phyloP scores from a whole-genome alignment of 345 rosid species.

The Draba incana region DNA sequence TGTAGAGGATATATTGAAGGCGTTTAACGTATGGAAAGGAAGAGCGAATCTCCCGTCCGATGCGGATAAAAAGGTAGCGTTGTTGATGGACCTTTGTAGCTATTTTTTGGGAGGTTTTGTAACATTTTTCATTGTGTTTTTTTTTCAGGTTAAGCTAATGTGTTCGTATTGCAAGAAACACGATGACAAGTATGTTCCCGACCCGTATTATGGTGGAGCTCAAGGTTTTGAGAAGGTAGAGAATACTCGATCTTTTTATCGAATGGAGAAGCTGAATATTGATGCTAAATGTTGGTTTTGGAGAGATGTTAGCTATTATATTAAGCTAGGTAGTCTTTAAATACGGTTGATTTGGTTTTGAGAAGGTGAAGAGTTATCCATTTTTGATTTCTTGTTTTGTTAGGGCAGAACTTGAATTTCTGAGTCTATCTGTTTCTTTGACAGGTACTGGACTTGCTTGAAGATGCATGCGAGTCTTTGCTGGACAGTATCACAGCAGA shows the following conservation, averaged over 20 bases:
- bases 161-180: slow-evolving; percentile 94
- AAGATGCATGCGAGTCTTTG: slow-evolving; percentile 91
- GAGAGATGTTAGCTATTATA: not conserved
- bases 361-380: no score
- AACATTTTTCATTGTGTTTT: not conserved
- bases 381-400: not conserved
- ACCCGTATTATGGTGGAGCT: slow-evolving; percentile 91
- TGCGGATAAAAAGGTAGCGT: slow-evolving; percentile 71
- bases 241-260: not conserved
- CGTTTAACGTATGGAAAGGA: slow-evolving; percentile 77
- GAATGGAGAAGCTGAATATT: not conserved
- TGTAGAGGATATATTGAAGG: slow-evolving; percentile 75
- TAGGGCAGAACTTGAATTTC: not conserved
- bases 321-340: not conserved
- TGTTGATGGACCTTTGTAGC: not conserved
- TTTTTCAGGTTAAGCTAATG: slow-evolving; percentile 79
- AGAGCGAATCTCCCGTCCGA: slow-evolving; percentile 64
- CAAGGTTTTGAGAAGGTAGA: slow-evolving; percentile 93
- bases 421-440: not conserved
- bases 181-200: slow-evolving; percentile 80
- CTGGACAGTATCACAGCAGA: slow-evolving; percentile 67
- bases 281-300: not conserved
- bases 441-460: slow-evolving; percentile 87
- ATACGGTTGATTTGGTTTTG: not conserved
- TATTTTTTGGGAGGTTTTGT: not conserved